Conservation (phyloP, 768 basidiomycete genomes). For the Kwoniella europaea region DNA sequence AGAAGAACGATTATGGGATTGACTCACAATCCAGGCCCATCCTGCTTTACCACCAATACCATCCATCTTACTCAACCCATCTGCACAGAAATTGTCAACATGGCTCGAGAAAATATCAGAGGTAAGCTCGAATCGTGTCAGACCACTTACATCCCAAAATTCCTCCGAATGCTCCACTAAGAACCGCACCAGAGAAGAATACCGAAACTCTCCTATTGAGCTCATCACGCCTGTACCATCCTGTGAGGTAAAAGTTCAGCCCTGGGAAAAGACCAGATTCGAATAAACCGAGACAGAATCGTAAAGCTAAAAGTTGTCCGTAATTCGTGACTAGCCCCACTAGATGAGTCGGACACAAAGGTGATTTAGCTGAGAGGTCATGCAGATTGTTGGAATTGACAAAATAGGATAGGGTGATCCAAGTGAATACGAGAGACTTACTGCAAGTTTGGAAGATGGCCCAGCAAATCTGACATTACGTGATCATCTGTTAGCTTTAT, state of each 20-base stretch:
- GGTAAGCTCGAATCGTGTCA: background rate
- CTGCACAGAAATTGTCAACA: background rate
- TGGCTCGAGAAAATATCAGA: too few relatives aligned
- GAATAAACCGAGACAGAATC: constrained; percentile 53
- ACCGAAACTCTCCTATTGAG: constrained; percentile 48
- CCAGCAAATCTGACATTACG: constrained; percentile 40
- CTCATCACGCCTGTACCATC: constrained; percentile 56
- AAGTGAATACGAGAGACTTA: constrained; percentile 10
- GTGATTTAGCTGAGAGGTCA: too few relatives aligned
- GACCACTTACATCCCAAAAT: constrained; percentile 52
- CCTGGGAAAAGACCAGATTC: constrained; percentile 50
- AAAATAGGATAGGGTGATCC: too few relatives aligned
- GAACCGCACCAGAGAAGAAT: constrained; percentile 56
- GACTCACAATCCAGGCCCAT: constrained; percentile 36
- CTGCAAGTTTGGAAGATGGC: constrained; percentile 54
- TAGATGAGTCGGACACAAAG: background rate
- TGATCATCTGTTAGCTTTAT: too few relatives aligned
- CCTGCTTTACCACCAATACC: constrained; percentile 57
- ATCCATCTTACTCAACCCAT: constrained; percentile 46
- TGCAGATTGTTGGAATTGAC: too few relatives aligned
- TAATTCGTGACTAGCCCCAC: constrained; percentile 56
- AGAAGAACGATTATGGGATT: too few relatives aligned
- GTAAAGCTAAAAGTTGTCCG: constrained; percentile 50
- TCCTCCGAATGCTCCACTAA: constrained; percentile 57
- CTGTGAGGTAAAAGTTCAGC: constrained; percentile 55